These are phyloP conservation scores for Kentomonas sorsogonicus DNA, from an alignment of 208 protist species.

Conservation along the genomic window DNA sequence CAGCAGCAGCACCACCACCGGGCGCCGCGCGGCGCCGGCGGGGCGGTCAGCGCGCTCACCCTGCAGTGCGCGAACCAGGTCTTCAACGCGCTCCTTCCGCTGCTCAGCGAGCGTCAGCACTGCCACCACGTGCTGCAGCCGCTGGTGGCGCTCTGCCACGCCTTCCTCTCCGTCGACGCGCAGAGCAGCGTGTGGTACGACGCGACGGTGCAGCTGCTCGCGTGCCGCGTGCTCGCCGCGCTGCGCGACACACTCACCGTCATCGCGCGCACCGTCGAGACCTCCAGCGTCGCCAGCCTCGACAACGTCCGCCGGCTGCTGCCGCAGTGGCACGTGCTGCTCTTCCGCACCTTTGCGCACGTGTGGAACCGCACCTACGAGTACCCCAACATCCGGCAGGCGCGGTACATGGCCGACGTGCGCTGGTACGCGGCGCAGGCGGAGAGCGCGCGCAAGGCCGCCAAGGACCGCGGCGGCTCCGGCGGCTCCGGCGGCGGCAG, in stretches of 20 bases:
- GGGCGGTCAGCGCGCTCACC: slow-evolving; percentile 12
- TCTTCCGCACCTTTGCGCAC: slow-evolving; percentile 42
- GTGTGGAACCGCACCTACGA: slow-evolving; percentile 53
- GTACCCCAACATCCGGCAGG: slow-evolving; percentile 51
- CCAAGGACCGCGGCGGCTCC: not conserved
- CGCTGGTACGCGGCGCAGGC: not conserved
- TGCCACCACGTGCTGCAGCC: slow-evolving; percentile 41
- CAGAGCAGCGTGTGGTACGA: slow-evolving; percentile 37
- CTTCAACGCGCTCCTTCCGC: slow-evolving; percentile 38
- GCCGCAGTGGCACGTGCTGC: slow-evolving; percentile 29
- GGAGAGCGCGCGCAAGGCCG: not conserved
- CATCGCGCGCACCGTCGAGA: slow-evolving; percentile 2
- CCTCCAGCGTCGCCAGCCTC: not conserved
- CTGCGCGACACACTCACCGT: slow-evolving; percentile 27
- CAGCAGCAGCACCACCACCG: not conserved
- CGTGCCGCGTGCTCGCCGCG: slow-evolving; percentile 41
- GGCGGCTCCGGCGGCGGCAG: not conserved
- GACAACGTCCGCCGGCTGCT: not conserved
- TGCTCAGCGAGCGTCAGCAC: slow-evolving; percentile 29
- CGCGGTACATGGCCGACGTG: slow-evolving; percentile 25
- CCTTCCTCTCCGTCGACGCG: slow-evolving; percentile 33
- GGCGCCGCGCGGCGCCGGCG: not conserved
- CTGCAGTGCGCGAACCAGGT: slow-evolving; percentile 39
- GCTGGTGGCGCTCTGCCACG: slow-evolving; percentile 54
- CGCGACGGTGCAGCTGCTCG: slow-evolving; percentile 55